phyloP scores from a whole-genome alignment of 1,284 basidiomycete species.

The Ganoderma sinense region DNA sequence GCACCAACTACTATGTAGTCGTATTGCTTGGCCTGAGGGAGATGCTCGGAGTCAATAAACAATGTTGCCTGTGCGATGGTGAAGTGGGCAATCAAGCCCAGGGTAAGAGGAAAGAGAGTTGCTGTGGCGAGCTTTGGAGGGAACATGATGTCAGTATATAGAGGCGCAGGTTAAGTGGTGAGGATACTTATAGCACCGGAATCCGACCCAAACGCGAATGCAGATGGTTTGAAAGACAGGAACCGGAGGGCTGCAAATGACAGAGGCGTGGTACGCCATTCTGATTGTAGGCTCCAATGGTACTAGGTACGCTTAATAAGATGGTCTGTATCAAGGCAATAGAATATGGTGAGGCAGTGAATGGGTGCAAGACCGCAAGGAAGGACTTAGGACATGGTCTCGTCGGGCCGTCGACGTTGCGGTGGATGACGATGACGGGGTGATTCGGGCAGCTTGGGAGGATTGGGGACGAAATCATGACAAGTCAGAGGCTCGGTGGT shows the following conservation, averaged over 20 bases:
- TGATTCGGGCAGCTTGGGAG: too few relatives aligned
- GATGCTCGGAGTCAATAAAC: constrained; percentile 4
- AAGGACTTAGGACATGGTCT: not conserved
- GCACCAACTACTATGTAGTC: constrained; percentile 18
- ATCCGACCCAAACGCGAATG: not conserved
- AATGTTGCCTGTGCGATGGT: not conserved
- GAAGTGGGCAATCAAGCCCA: not conserved
- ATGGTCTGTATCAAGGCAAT: not conserved
- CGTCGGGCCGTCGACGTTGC: too few relatives aligned
- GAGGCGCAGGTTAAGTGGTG: not conserved
- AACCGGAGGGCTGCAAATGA: not conserved
- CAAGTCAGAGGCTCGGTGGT: too few relatives aligned
- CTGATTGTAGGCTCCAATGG: not conserved
- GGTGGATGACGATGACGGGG: too few relatives aligned
- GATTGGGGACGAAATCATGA: too few relatives aligned
- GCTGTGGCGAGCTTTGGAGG: not conserved
- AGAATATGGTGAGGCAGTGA: not conserved
- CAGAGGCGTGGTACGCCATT: not conserved
- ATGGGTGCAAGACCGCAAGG: not conserved
- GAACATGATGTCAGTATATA: not conserved
- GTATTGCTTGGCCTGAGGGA: constrained; percentile 8
- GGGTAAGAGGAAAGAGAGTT: not conserved
- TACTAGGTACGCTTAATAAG: not conserved
- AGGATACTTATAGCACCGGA: not conserved
- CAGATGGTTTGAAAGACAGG: not conserved